phyloP scores from a whole-genome alignment of 1,284 basidiomycete species.

The Kwoniella shivajii region DNA sequence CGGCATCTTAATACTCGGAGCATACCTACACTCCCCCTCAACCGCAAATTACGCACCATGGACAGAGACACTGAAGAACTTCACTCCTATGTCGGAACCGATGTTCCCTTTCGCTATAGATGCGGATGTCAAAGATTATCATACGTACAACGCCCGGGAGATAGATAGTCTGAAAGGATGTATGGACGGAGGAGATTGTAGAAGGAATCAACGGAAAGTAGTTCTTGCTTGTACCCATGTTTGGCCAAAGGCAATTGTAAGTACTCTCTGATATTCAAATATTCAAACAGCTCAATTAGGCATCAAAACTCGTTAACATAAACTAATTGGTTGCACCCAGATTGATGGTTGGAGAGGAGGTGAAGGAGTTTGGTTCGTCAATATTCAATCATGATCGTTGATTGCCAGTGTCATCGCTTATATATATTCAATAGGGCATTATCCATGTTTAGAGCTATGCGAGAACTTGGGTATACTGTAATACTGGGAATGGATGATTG shows the following conservation, averaged over 20 bases:
- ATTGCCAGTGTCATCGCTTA: background rate
- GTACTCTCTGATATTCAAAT: background rate
- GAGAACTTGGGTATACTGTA: conserved; percentile 6
- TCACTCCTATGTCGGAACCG: background rate
- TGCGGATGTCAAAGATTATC: background rate
- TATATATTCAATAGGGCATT: background rate
- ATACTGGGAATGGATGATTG: conserved; percentile 5
- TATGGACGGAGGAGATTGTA: background rate
- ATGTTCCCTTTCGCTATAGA: conserved; percentile 1
- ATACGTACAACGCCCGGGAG: background rate
- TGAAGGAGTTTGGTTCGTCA: conserved; percentile 11
- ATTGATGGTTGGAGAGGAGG: conserved; percentile 10
- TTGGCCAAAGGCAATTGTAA: background rate
- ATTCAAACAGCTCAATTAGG: background rate
- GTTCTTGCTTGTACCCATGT: conserved; percentile 5
- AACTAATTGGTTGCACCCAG: too few species aligned
- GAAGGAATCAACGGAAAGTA: conserved; percentile 6
- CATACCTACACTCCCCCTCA: background rate
- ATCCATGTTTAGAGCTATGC: conserved; percentile 7
- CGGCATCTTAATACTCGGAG: background rate
- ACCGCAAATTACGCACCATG: background rate
- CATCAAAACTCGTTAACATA: background rate
- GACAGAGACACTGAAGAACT: background rate
- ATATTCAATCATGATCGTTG: background rate
- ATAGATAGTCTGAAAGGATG: background rate